Base-by-base conservation (phyloP, 805 yeast species). In the Candida bentonensis region DNA sequence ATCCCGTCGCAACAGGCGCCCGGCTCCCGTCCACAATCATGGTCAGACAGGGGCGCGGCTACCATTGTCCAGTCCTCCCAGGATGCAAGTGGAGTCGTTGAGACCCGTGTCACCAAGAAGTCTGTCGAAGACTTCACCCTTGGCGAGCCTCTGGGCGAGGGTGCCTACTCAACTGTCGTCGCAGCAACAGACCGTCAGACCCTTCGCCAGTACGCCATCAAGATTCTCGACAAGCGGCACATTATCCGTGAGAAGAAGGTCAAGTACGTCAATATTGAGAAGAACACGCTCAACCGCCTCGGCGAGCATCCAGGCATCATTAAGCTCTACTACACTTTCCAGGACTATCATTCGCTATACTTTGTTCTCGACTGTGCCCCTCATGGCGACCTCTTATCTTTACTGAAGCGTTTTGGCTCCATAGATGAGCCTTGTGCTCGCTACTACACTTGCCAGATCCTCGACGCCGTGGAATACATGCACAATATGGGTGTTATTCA, bases 271-370 rank as follows among this genome's bases (percentile, higher is more conserved):
- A 87, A 87, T 59, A 89, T 92, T 46, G 98, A 92, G 58, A 92
- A 92, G 59, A 79, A 83, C 45, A 85, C 96, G 1, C 66, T 92
- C 49, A 88, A 87, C 61, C 65, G 89, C 21, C 66, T 92, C 49
- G 95, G 95, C 2, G 79, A 80, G 45, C 97, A 92, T 58, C 96
- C 96, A 0, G 98, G 98, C 1, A 82, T 92, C 23, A 94, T 92
- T 20, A 83, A 88, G 41, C 66, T 92, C 41, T 84, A 85, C 63
- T 92, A 83, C 62, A 92, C 98, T 1, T 92, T 92, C 64, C 98
- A 92, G 61, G 98, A 92, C 60, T 85, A 83, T 40, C 73, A 77
- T 47, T 79, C 86, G 26, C 66, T 92, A 30, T 92, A 86, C 59
- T 92, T 88, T 61, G 98, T 89, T 28, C 73, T 92, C 44, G 97